These are phyloP conservation scores for Cystobasidium pallidum DNA, from an alignment of 1,284 basidiomycete species.

Conservation along the genomic window DNA sequence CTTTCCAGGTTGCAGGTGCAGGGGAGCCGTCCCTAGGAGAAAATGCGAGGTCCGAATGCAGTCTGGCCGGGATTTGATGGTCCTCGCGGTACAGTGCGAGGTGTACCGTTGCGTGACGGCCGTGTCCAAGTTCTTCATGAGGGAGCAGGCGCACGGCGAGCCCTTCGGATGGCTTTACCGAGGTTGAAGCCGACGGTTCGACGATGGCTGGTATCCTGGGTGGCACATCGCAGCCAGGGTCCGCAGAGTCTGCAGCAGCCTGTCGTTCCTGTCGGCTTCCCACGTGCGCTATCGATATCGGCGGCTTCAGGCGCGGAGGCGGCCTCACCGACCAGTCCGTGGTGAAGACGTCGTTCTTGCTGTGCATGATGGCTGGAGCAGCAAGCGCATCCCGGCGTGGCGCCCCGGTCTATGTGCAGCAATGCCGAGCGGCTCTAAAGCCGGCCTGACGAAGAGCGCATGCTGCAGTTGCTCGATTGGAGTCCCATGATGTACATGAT, in stretches of 20 bases:
- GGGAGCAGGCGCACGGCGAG: slow-evolving; percentile 54
- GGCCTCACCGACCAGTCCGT: slow-evolving; percentile 27
- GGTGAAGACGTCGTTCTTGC: slow-evolving; percentile 39
- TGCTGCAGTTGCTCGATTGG: too few species aligned
- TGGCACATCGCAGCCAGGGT: not conserved
- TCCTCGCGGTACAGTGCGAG: slow-evolving; percentile 55
- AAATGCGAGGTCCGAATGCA: too few species aligned
- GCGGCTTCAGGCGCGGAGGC: slow-evolving; percentile 15
- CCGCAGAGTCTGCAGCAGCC: not conserved
- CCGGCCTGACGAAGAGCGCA: too few species aligned
- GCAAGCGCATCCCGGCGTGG: not conserved
- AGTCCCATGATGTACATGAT: too few species aligned
- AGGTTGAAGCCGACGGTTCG: not conserved
- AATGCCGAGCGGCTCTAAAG: too few species aligned
- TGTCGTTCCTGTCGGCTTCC: not conserved
- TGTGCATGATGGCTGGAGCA: slow-evolving; percentile 20
- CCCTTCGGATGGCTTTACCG: slow-evolving; percentile 16
- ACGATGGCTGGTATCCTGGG: not conserved
- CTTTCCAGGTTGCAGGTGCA: slow-evolving; percentile 53
- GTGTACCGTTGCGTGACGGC: slow-evolving; percentile 59
- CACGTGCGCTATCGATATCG: not conserved
- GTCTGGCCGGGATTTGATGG: slow-evolving; percentile 5
- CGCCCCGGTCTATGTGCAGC: too few species aligned
- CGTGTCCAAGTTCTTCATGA: slow-evolving; percentile 58
- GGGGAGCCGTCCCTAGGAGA: slow-evolving; percentile 39